These are phyloP conservation scores for Phylloporus arenicola DNA, from an alignment of 768 basidiomycete genomes.

Conservation along the genomic window DNA sequence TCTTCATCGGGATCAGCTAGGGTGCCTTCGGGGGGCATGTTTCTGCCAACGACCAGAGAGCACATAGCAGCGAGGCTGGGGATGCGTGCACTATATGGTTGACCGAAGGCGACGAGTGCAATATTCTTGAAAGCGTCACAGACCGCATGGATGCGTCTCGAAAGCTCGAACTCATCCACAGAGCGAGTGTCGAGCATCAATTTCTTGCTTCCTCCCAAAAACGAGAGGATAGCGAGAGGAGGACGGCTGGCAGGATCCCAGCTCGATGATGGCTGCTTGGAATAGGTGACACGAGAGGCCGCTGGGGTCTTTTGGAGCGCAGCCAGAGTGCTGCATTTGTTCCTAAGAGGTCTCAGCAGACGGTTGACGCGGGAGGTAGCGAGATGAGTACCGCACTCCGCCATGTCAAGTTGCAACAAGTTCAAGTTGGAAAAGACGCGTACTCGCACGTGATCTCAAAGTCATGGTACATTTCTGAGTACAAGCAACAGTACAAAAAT, in stretches of 20 bases:
- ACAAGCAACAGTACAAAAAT: neutral
- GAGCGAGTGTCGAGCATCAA: constrained; percentile 32
- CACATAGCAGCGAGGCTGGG: constrained; percentile 44
- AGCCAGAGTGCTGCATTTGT: constrained; percentile 40
- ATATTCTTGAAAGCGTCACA: constrained; percentile 53
- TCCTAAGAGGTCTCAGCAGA: constrained; percentile 43
- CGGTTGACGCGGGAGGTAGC: constrained; percentile 40
- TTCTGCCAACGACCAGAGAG: constrained; percentile 41
- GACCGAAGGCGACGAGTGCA: constrained; percentile 34
- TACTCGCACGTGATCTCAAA: constrained; percentile 13
- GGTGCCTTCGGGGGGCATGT: constrained; percentile 29
- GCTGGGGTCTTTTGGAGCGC: constrained; percentile 17
- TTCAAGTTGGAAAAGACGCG: neutral
- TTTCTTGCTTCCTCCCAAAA: constrained; percentile 33
- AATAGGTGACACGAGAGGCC: constrained; percentile 11
- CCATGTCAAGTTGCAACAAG: constrained; percentile 8
- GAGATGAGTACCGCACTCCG: constrained; percentile 26
- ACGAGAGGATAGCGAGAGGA: constrained; percentile 36
- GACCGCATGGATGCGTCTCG: constrained; percentile 46
- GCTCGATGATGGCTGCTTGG: constrained; percentile 11
- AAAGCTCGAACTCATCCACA: constrained; percentile 37
- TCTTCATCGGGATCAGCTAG: constrained; percentile 20
- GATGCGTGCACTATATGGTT: constrained; percentile 15
- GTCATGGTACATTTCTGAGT: neutral
- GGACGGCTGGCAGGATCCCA: constrained; percentile 22